Evolutionary conservation across 2,329 filamentous ascomycete genomes (phyloP), one percentile per base, ranked within the genome.

Genomic region (Scedosporium dehoogii): DNA sequence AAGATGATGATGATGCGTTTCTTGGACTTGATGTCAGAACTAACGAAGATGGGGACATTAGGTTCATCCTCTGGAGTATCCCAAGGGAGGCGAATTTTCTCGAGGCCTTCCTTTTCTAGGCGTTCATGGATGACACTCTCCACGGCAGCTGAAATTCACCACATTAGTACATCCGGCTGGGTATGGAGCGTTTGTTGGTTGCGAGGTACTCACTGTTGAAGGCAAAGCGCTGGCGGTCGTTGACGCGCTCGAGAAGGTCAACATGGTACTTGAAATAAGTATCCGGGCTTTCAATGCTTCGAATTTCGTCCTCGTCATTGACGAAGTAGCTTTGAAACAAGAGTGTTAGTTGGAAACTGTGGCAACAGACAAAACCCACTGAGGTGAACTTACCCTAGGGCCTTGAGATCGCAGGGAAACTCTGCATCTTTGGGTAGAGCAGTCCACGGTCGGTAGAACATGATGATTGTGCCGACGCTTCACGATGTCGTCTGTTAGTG

Each of bases 381-480:
- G 3, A n/a, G n/a, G 59, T 9, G 42, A 3, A 69, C 79, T 68
- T 76, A 93, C 89, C 91, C 92, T 3, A 97, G 84, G 61, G 83
- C 77, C 63, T 84, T 76, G 29, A 97, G 77, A 68, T 89, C 78
- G 0, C 80, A 74, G 10, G 86, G 81, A 70, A 89, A 96, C 12
- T 77, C 70, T 0, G 85, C 81, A 69, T 96, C 90, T 61, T 78
- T 72, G n/a, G 90, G 89, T 3, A 96, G 83, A 67, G 85, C 82
- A 7, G 81, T 79, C 75, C 84, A 84, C 46, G 80, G 79, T 62
- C 89, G 88, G 59, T 87, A 85, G 71, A 94, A 96, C 92, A 97
- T 94, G 46, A 60, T 77, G 14, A 27, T 12, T 18, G 25, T 4
- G 16, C 18, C 3, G 16, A 51, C 3, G 14, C 16, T 51, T 51